Conservation (phyloP, 163 green algal genomes). For the Chloromonas sp. region DNA sequence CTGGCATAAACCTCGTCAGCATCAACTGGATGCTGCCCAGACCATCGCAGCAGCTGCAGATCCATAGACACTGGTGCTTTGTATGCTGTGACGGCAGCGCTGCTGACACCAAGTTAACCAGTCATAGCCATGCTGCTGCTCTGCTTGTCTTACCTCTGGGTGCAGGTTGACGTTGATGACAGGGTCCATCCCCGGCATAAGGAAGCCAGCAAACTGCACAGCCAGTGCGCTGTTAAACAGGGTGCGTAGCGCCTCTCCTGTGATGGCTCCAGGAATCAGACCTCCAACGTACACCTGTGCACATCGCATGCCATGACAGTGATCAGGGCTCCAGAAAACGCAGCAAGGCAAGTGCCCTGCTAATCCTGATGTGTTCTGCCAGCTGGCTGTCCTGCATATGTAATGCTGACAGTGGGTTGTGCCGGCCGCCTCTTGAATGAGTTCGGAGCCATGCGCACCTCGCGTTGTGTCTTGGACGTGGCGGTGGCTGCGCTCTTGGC, state of each 20-base stretch:
- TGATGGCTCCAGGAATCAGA: conserved; percentile 64
- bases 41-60: no score
- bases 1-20: no score
- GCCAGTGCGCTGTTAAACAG: conserved; percentile 84
- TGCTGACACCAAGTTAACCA: no score
- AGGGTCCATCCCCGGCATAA: conserved; percentile 52
- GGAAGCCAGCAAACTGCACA: conserved; percentile 60
- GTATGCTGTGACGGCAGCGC: no score
- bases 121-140: no score
- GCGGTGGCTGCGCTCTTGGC: conserved; percentile 61
- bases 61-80: no score
- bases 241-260: conserved; percentile 48
- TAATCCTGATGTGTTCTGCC: neutral
- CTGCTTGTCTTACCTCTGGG: conserved; percentile 10
- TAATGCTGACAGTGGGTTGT: neutral
- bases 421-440: neutral
- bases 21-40: no score
- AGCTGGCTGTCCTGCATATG: neutral
- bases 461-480: conserved; percentile 75
- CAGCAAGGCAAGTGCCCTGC: conserved; percentile 9
- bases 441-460: conserved; percentile 41
- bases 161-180: conserved; percentile 59
- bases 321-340: neutral
- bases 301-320: neutral
- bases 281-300: conserved; percentile 79